Conservation (phyloP, 495 filamentous ascomycete genomes). For the Xylaria scruposa region DNA sequence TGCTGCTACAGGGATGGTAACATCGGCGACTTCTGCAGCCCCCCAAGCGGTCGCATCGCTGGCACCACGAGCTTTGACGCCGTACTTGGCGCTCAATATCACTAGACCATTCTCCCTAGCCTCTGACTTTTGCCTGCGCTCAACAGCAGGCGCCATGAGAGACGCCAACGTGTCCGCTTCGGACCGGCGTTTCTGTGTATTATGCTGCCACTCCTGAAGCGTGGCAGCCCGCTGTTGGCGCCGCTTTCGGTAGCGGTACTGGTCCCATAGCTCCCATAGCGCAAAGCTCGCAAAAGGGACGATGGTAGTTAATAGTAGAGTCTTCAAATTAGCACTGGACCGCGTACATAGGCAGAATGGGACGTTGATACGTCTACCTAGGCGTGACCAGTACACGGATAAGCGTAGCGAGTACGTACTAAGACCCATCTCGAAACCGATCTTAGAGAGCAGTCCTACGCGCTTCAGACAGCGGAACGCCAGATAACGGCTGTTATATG, state of each 20-base stretch:
- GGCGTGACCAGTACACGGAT: not conserved
- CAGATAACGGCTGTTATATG: not conserved
- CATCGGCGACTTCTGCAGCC: slow-evolving; percentile 45
- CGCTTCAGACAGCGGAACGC: slow-evolving; percentile 2
- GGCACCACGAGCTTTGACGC: slow-evolving; percentile 31
- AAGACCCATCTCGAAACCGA: slow-evolving; percentile 4
- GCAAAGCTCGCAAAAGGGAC: not conserved
- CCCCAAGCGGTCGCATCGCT: slow-evolving; percentile 14
- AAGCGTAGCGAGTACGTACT: not conserved
- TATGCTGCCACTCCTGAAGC: not conserved
- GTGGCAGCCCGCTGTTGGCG: not conserved
- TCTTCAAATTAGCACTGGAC: not conserved
- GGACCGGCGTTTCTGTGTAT: not conserved
- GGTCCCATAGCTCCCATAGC: not conserved
- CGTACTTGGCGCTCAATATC: slow-evolving; percentile 41
- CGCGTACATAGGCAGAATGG: not conserved
- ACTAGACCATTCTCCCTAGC: not conserved
- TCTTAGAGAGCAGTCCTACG: not conserved
- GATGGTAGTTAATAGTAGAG: not conserved
- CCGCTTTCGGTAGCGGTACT: not conserved
- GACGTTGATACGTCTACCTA: not conserved
- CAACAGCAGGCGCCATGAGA: not conserved
- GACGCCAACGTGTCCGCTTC: slow-evolving; percentile 4
- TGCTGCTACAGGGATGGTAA: slow-evolving; percentile 43
- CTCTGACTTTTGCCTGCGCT: not conserved